A percentile compares a stretch with the other conserved stretches of the same genome.
These are phyloP conservation scores for Polytrichum commune DNA, from an alignment of 225 moss, liverwort and hornwort genomes.

Conservation along the genomic window DNA sequence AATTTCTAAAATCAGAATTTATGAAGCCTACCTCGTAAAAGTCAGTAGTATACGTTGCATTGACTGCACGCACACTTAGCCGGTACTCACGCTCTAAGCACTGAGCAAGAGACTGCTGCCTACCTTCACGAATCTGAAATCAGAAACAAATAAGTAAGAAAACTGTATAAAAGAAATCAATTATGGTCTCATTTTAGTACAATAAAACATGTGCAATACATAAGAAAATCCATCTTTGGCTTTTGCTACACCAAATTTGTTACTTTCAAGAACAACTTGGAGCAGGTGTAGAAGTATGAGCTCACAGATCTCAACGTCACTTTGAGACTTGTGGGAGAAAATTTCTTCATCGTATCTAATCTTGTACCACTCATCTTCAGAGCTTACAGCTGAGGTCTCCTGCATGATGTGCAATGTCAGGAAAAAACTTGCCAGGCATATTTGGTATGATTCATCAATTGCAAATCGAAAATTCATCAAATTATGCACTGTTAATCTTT, in stretches of 20 bases:
- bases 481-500: too few species aligned
- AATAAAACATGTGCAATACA: too few species aligned
- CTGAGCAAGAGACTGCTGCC: slow-evolving; percentile 70
- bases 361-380: slow-evolving; percentile 79
- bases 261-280: too few species aligned
- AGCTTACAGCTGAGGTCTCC: slow-evolving; percentile 53
- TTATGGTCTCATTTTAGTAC: background rate
- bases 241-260: background rate
- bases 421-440: too few species aligned
- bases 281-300: background rate
- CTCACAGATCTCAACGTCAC: slow-evolving; percentile 88
- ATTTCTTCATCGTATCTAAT: slow-evolving; percentile 53
- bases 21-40: slow-evolving; percentile 48
- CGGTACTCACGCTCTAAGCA: slow-evolving; percentile 88
- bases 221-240: too few species aligned
- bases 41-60: slow-evolving; percentile 48
- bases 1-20: background rate
- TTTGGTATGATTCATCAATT: too few species aligned
- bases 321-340: slow-evolving; percentile 80
- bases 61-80: slow-evolving; percentile 63
- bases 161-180: background rate
- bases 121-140: slow-evolving; percentile 79
- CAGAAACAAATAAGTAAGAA: slow-evolving; percentile 9
- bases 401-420: slow-evolving; percentile 18
- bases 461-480: too few species aligned